These are phyloP conservation scores for Dictyostelium citrinum DNA, from an alignment of 78 protist genomes.

Conservation along the genomic window DNA sequence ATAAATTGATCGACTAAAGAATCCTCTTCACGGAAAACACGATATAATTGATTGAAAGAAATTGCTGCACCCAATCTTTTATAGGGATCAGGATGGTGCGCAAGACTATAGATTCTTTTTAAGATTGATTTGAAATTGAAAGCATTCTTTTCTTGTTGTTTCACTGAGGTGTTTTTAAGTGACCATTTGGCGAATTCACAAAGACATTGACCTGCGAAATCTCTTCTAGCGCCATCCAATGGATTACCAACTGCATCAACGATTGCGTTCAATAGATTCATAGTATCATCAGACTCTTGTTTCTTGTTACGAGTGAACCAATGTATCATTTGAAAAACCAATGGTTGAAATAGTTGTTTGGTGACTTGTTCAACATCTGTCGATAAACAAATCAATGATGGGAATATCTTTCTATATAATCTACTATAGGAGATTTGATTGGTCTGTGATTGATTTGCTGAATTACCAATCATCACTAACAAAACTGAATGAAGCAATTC, in stretches of 20 bases:
- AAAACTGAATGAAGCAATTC: slow-evolving; percentile 89
- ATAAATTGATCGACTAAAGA: slow-evolving; percentile 43
- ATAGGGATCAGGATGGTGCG: slow-evolving; percentile 73
- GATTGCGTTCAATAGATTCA: slow-evolving; percentile 67
- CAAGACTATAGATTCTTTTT: slow-evolving; percentile 65
- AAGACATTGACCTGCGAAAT: slow-evolving; percentile 68
- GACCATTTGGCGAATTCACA: slow-evolving; percentile 83
- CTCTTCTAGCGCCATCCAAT: slow-evolving; percentile 80
- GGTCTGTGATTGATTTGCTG: neutral
- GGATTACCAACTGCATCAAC: slow-evolving; percentile 72
- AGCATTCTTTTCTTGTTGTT: slow-evolving; percentile 7
- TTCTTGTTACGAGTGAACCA: slow-evolving; percentile 75
- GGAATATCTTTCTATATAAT: slow-evolving; percentile 74
- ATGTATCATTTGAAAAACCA: slow-evolving; percentile 85
- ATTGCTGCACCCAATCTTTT: slow-evolving; percentile 83
- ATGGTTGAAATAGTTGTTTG: slow-evolving; percentile 83
- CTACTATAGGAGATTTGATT: neutral
- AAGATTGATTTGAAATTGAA: slow-evolving; percentile 70
- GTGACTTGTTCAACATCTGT: slow-evolving; percentile 87
- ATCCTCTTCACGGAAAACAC: slow-evolving; percentile 55
- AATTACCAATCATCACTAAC: slow-evolving; percentile 77
- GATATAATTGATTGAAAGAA: slow-evolving; percentile 28
- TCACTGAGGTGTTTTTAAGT: slow-evolving; percentile 24
- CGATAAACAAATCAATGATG: slow-evolving; percentile 75
- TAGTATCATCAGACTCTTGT: slow-evolving; percentile 65